Evolutionary conservation across 805 yeast species (phyloP).

Genomic region (Candida quercuum): DNA sequence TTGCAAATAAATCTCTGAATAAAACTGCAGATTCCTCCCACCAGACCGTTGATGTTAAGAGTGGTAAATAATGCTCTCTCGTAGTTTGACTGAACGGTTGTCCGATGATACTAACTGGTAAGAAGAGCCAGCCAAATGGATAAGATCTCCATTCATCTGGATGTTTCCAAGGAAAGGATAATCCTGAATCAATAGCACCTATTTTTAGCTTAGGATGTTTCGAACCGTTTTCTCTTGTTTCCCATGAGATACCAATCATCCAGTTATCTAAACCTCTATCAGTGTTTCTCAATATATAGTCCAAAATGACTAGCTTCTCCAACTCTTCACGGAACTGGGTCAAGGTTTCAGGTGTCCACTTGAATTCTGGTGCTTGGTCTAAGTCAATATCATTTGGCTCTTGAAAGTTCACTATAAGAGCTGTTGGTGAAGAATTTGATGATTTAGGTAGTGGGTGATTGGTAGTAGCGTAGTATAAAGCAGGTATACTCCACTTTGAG

Average conservation of each 20-base stretch:
- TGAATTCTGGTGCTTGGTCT: constrained; percentile 27
- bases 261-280: constrained; percentile 73
- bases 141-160: constrained; percentile 80
- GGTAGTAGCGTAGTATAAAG: constrained; percentile 1
- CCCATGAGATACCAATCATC: constrained; percentile 62
- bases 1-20: constrained; percentile 42
- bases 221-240: constrained; percentile 11
- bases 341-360: constrained; percentile 48
- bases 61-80: constrained; percentile 48
- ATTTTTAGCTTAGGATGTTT: constrained; percentile 40
- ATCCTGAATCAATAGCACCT: constrained; percentile 74
- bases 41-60: constrained; percentile 59
- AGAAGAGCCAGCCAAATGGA: constrained; percentile 73
- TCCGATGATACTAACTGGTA: constrained; percentile 59
- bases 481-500: constrained; percentile 22
- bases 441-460: background rate
- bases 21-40: constrained; percentile 56
- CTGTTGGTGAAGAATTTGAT: background rate
- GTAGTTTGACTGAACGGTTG: constrained; percentile 58
- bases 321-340: constrained; percentile 52
- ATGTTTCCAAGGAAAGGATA: constrained; percentile 77
- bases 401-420: background rate
- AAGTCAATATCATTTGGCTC: constrained; percentile 3
- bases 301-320: constrained; percentile 65
- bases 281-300: constrained; percentile 69